Conservation (phyloP, 441 rosid genomes). For the Kokia cookei region DNA sequence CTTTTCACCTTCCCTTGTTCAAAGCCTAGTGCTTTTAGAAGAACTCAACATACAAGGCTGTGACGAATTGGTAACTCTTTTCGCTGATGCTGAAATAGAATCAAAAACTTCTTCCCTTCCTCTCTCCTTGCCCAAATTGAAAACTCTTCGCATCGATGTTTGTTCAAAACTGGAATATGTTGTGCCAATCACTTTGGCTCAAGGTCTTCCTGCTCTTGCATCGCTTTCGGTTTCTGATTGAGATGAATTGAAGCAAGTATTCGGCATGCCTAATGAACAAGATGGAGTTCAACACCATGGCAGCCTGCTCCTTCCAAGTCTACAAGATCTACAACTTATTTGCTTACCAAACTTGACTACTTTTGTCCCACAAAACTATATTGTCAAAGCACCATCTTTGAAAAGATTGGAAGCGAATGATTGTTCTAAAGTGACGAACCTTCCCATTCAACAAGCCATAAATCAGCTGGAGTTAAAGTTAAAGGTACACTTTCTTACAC, state of each 20-base stretch:
- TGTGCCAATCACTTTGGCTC: no score
- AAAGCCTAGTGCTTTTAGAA: not conserved
- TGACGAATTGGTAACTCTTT: not conserved
- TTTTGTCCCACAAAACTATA: no score
- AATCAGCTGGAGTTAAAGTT: not conserved
- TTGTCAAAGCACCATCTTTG: not conserved
- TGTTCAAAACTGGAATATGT: not conserved
- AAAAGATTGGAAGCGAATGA: not conserved
- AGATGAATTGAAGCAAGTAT: no score
- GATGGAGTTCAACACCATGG: no score
- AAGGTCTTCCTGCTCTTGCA: no score
- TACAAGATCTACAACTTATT: no score
- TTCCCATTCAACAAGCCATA: not conserved
- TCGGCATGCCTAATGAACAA: no score
- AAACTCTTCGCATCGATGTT: not conserved
- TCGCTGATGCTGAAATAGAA: not conserved
- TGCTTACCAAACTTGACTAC: no score
- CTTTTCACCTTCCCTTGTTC: not conserved
- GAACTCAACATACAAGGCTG: not conserved
- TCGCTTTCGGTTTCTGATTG: no score
- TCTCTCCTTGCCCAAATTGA: not conserved
- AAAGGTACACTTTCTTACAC: not conserved
- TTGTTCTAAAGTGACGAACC: not conserved
- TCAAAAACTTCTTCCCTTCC: no score
- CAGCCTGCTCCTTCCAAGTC: no score